Percentiles rank a stretch among this genome's conserved stretches.
Conservation (phyloP, 805 yeast species). For the Hemisphaericaspora nanyangensis region DNA sequence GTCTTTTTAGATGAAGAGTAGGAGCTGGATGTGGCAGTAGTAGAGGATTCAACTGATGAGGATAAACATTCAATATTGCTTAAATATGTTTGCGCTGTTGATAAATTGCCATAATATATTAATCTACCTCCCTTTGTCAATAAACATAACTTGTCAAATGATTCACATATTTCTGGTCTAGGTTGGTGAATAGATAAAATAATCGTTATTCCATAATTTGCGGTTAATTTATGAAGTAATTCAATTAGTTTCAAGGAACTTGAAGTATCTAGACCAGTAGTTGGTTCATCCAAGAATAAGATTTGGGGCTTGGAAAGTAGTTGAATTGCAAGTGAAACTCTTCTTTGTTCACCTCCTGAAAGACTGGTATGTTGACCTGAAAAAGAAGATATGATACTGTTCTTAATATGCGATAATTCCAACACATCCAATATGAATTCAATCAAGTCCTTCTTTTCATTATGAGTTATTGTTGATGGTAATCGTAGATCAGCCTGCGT, state of each 20-base stretch:
- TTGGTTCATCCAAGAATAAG: conserved; percentile 80
- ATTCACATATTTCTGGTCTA: conserved; percentile 64
- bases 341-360: conserved; percentile 82
- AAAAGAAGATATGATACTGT: conserved; percentile 51
- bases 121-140: conserved; percentile 57
- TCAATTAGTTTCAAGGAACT: conserved; percentile 64
- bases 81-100: conserved; percentile 50
- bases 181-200: conserved; percentile 83
- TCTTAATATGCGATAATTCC: conserved; percentile 61
- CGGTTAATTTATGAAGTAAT: conserved; percentile 49
- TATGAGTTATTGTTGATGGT: conserved; percentile 40
- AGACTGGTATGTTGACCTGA: conserved; percentile 50
- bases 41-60: conserved; percentile 1
- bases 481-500: conserved; percentile 72
- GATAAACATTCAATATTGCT: conserved; percentile 10
- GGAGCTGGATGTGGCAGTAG: background rate
- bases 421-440: conserved; percentile 58
- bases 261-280: conserved; percentile 81
- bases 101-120: conserved; percentile 42
- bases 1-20: conserved; percentile 9
- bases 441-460: conserved; percentile 48
- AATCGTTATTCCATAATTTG: conserved; percentile 62
- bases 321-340: conserved; percentile 76
- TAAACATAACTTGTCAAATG: conserved; percentile 66
- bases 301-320: conserved; percentile 72